Evolutionary conservation across 306 rosid species (phyloP).

Genomic region (Datisca glomerata): DNA sequence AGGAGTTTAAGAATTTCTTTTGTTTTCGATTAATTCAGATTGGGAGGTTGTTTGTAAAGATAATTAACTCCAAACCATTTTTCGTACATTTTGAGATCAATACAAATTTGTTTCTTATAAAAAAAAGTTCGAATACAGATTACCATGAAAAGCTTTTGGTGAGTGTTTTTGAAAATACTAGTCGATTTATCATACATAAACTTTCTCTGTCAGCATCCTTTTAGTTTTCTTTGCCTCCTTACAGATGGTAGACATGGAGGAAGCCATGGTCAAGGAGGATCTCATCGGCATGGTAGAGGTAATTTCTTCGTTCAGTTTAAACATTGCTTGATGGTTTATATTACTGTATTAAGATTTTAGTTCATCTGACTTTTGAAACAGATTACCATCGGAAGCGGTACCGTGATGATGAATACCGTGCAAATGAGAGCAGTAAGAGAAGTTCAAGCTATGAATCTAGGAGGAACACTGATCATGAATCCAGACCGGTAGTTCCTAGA

Average conservation of each 20-base stretch:
- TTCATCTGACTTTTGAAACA: slow-evolving; percentile 15
- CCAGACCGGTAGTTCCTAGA: slow-evolving; percentile 59
- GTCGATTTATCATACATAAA: background rate
- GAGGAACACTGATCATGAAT: slow-evolving; percentile 64
- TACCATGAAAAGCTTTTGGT: no score
- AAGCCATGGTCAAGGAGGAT: slow-evolving; percentile 52
- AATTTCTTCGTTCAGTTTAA: slow-evolving; percentile 4
- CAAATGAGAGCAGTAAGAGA: slow-evolving; percentile 53
- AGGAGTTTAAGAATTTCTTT: background rate
- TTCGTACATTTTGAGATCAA: no score
- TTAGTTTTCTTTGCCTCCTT: slow-evolving; percentile 11
- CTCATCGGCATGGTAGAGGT: slow-evolving; percentile 76
- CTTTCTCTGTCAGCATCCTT: background rate
- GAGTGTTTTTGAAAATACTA: no score
- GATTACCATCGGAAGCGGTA: slow-evolving; percentile 64
- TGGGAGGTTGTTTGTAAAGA: background rate
- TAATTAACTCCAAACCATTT: no score
- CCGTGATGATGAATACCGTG: slow-evolving; percentile 73
- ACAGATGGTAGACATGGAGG: slow-evolving; percentile 91
- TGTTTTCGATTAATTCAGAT: background rate
- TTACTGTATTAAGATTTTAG: background rate
- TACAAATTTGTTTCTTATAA: no score
- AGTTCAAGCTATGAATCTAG: slow-evolving; percentile 56
- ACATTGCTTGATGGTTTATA: no score
- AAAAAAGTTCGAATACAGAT: no score